Percentiles rank a stretch among this genome's conserved stretches.
These are phyloP conservation scores for Urtica urens DNA, from an alignment of 306 rosid species.

Conservation along the genomic window DNA sequence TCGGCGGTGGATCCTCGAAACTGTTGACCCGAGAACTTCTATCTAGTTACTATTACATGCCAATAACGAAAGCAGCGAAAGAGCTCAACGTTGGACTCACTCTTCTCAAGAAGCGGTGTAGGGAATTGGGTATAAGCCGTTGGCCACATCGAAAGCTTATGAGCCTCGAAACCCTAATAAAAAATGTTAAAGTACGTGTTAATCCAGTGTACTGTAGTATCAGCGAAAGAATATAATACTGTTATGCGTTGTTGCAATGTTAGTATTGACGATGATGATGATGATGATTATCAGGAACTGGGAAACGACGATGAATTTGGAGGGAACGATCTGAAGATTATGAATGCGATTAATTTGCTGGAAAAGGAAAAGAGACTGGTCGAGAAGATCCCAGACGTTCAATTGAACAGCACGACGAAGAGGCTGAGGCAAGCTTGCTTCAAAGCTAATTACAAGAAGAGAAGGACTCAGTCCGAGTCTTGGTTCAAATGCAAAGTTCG, in stretches of 20 bases:
- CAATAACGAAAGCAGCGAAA: slow-evolving; percentile 65
- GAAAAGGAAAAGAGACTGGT: slow-evolving; percentile 60
- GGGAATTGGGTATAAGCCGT: slow-evolving; percentile 70
- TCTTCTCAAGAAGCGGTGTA: slow-evolving; percentile 65
- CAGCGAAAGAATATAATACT: neutral
- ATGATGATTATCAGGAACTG: slow-evolving; percentile 30
- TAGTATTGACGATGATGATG: neutral
- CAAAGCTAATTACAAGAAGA: slow-evolving; percentile 82
- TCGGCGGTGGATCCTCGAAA: slow-evolving; percentile 22
- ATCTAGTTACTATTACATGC: slow-evolving; percentile 66
- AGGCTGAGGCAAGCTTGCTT: slow-evolving; percentile 82
- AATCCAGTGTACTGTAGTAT: neutral
- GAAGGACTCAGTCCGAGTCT: slow-evolving; percentile 27
- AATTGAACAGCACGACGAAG: slow-evolving; percentile 49
- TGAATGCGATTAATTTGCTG: slow-evolving; percentile 36
- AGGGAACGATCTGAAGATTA: slow-evolving; percentile 33
- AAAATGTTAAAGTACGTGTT: slow-evolving; percentile 65
- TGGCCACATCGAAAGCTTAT: slow-evolving; percentile 88
- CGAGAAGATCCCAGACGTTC: slow-evolving; percentile 68
- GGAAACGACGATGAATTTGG: slow-evolving; percentile 33
- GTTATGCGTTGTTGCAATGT: neutral
- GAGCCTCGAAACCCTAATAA: slow-evolving; percentile 72
- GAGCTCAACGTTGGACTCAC: slow-evolving; percentile 75
- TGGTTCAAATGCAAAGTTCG: neutral
- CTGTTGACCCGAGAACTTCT: slow-evolving; percentile 33